Conservation (phyloP, 768 basidiomycete species). For the Tephrocybe rancida region DNA sequence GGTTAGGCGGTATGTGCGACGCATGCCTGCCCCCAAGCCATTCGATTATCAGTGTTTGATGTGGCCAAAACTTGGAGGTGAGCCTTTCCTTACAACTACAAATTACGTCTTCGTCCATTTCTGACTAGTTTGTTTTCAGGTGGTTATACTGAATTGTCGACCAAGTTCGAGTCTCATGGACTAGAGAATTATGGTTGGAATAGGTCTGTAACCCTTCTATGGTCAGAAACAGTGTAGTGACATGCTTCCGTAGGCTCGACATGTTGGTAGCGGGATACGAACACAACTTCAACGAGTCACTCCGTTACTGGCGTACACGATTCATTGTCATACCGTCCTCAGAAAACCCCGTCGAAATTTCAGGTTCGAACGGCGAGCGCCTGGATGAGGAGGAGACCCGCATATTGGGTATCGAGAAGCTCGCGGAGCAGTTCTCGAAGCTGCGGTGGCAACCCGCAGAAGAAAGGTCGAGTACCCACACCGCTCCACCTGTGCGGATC, state of each 20-base stretch:
- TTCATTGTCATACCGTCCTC: slow-evolving; percentile 90
- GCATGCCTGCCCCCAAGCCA: slow-evolving; percentile 62
- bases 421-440: slow-evolving; percentile 86
- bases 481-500: slow-evolving; percentile 67
- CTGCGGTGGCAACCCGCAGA: slow-evolving; percentile 77
- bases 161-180: slow-evolving; percentile 77
- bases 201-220: slow-evolving; percentile 44
- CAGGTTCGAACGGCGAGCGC: slow-evolving; percentile 68
- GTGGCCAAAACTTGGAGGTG: slow-evolving; percentile 86
- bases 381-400: slow-evolving; percentile 88
- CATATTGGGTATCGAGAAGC: slow-evolving; percentile 86
- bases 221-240: background rate
- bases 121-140: slow-evolving; percentile 27
- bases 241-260: slow-evolving; percentile 57
- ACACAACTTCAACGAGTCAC: slow-evolving; percentile 74
- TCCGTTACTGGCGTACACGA: slow-evolving; percentile 92
- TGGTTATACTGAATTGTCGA: slow-evolving; percentile 80
- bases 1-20: slow-evolving; percentile 82
- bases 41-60: slow-evolving; percentile 88
- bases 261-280: slow-evolving; percentile 87
- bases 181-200: slow-evolving; percentile 89
- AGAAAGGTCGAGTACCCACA: slow-evolving; percentile 45
- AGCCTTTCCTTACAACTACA: slow-evolving; percentile 3
- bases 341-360: slow-evolving; percentile 59
- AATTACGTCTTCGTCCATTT: too few relatives aligned